Base-by-base conservation (phyloP, 805 yeast genomes). In the Candida ovalis region DNA sequence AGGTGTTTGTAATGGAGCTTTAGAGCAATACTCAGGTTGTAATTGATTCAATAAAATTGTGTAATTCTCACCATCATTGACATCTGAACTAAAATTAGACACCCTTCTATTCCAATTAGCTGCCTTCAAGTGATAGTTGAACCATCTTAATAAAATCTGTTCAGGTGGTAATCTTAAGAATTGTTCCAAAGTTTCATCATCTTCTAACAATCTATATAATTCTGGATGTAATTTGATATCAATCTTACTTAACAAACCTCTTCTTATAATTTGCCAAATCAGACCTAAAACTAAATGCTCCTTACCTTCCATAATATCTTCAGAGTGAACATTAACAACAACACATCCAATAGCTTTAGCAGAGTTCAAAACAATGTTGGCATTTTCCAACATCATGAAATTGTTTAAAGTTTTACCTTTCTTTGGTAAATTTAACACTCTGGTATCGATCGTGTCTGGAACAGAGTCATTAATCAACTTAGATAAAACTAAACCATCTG, bases 301-400 rank as follows among this genome's bases (percentile, higher is more conserved):
- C 59, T 87, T 91, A 59, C 97, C 97, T 61, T 90, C 97, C 53
- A 88, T 61, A 46, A 91, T 88, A 66, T 90, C 97, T 65, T 90
- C 97, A 15, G 97, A 87, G 60, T 92, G 98, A 44, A 94, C 98
- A 64, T 94, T 94, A 44, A 94, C 98, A 43, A 94, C 98, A 49
- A 94, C 87, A 76, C 97, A 92, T 19, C 99, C 99, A 70, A 94
- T 94, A 45, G 98, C 99, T 72, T 94, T 94, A 27, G 99, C 99
- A 2, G 99, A 94, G 69, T 94, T 94, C 70, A 94, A 88, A 35
- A 94, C 98, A 56, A 94, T 91, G 71, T 94, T 94, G 46, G 98
- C 97, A 70, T 94, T 94, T 72, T 94, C 99, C 56, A 87, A 80
- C 83, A 95, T 92, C 55, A 91, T 94, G 76, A 94, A 94, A 64